Percentiles rank a stretch among this genome's conserved stretches.
Evolutionary conservation across 164 flowering plant genomes (phyloP).

Genomic region (Warburgia ugandensis): DNA sequence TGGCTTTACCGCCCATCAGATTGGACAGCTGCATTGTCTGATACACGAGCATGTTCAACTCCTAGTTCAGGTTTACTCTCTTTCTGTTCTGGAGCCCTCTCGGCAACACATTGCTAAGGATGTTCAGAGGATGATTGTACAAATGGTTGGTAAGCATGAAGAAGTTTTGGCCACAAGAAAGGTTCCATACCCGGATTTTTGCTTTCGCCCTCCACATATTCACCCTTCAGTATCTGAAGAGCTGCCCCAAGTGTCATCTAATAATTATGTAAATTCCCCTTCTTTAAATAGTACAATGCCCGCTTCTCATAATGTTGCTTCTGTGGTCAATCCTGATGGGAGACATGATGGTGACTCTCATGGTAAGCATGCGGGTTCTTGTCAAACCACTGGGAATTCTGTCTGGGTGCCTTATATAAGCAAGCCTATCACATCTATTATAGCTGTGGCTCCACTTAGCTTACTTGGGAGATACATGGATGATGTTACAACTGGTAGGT

Average conservation of each 20-base stretch:
- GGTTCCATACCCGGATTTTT: constrained; percentile 48
- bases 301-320: constrained; percentile 14
- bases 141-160: constrained; percentile 54
- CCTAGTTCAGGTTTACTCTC: constrained; percentile 77
- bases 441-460: too few relatives aligned
- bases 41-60: constrained; percentile 93
- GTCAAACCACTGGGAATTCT: constrained; percentile 15
- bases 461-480: too few relatives aligned
- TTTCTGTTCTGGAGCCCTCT: constrained; percentile 69
- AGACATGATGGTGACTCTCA: constrained; percentile 13
- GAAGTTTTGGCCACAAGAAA: constrained; percentile 41
- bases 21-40: constrained; percentile 79
- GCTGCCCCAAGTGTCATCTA: constrained; percentile 14
- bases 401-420: constrained; percentile 71
- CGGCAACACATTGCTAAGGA: constrained; percentile 54
- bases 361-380: constrained; percentile 14
- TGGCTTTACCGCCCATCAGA: constrained; percentile 71
- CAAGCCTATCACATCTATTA: too few relatives aligned
- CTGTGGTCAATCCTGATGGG: too few relatives aligned
- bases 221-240: constrained; percentile 46
- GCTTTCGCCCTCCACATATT: too few relatives aligned
- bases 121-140: constrained; percentile 45
- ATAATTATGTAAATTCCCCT: too few relatives aligned
- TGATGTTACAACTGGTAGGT: too few relatives aligned
- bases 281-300: constrained; percentile 11